A percentile compares a stretch with the other conserved stretches of the same genome.
Conservation (phyloP, 805 yeast species). For the Yamadazyma ubonensis region DNA sequence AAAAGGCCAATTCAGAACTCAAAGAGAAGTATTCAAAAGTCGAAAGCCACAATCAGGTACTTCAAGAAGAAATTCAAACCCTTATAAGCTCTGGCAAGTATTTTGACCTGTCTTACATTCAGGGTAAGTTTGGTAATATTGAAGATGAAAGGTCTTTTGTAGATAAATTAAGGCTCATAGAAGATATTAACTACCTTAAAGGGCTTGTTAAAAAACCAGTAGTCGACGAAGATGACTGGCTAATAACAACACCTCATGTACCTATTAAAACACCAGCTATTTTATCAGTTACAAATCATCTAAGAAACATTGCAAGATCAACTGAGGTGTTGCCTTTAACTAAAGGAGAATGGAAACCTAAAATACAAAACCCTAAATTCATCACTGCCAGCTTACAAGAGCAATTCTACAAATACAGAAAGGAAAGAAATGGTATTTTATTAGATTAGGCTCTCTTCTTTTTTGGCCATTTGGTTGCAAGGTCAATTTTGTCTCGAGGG, state of each 20-base stretch:
- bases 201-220: constrained; percentile 22
- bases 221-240: constrained; percentile 20
- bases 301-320: constrained; percentile 11
- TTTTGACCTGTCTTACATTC: constrained; percentile 10
- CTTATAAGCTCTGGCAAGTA: constrained; percentile 13
- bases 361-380: constrained; percentile 17
- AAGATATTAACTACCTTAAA: constrained; percentile 46
- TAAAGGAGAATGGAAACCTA: constrained; percentile 8
- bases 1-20: constrained; percentile 14
- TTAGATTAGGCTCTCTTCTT: constrained; percentile 10
- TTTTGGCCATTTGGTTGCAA: constrained; percentile 76
- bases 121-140: constrained; percentile 28
- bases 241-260: constrained; percentile 10
- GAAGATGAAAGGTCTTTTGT: constrained; percentile 32
- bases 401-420: constrained; percentile 12
- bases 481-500: constrained; percentile 71
- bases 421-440: background rate
- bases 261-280: background rate
- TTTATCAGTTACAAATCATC: constrained; percentile 3
- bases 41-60: constrained; percentile 22
- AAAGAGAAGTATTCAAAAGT: constrained; percentile 1
- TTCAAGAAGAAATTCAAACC: constrained; percentile 20
- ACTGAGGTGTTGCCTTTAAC: constrained; percentile 10
- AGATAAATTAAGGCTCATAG: constrained; percentile 37
- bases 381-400: constrained; percentile 21